Conservation (phyloP, 108 stramenopile genomes). For the Schizochytrium sp. region DNA sequence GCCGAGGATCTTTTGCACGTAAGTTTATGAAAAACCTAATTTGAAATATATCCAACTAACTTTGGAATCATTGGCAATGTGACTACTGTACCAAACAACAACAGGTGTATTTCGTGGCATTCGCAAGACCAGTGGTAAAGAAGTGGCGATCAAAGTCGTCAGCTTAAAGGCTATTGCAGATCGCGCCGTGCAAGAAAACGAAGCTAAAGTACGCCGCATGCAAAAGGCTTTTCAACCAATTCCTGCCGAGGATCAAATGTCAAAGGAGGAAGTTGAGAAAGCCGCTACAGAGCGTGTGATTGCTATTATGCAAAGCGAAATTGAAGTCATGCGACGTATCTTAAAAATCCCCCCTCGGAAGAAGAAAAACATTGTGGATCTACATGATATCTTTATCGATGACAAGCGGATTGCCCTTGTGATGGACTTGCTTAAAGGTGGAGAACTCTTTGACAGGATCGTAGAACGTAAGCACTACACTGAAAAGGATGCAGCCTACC, state of each 20-base stretch:
- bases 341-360: constrained; percentile 25
- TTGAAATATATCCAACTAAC: too few relatives aligned
- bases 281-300: constrained; percentile 23
- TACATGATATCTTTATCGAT: constrained; percentile 4
- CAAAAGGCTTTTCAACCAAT: background rate
- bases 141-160: constrained; percentile 50
- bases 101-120: constrained; percentile 22
- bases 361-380: constrained; percentile 12
- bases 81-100: too few relatives aligned
- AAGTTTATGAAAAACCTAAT: too few relatives aligned
- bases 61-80: too few relatives aligned
- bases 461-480: constrained; percentile 88
- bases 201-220: background rate
- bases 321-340: constrained; percentile 42
- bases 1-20: constrained; percentile 37
- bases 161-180: constrained; percentile 35
- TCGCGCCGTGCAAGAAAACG: constrained; percentile 35
- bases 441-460: constrained; percentile 95
- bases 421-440: constrained; percentile 88
- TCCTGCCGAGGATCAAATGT: background rate
- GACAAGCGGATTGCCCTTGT: constrained; percentile 70
- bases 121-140: background rate
- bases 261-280: constrained; percentile 10
- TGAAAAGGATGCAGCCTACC: constrained; percentile 86
- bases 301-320: constrained; percentile 59